Conservation (phyloP, 1,284 basidiomycete species). For the Apiotrichum sp. region DNA sequence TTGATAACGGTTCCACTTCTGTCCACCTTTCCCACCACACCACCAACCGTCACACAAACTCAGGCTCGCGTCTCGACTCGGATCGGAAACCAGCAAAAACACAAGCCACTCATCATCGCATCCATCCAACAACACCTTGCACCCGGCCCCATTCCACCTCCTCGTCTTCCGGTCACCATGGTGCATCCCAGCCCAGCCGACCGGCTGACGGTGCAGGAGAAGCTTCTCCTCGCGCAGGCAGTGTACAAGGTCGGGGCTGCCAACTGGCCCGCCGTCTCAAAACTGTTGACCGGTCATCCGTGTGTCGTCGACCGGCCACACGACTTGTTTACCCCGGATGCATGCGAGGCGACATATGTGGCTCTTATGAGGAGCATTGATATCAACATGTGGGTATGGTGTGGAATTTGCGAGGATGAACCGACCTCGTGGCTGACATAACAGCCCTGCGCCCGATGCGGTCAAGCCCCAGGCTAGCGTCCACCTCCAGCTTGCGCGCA, state of each 20-base stretch:
- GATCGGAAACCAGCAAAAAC: too few relatives aligned
- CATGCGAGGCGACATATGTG: constrained; percentile 61
- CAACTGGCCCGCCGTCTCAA: constrained; percentile 65
- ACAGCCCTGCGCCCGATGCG: constrained; percentile 38
- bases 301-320: constrained; percentile 54
- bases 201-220: constrained; percentile 40
- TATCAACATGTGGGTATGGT: constrained; percentile 57
- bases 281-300: constrained; percentile 54
- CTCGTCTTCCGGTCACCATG: constrained; percentile 3
- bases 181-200: constrained; percentile 13
- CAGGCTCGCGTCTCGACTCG: too few relatives aligned
- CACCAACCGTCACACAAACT: too few relatives aligned
- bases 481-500: constrained; percentile 65
- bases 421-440: constrained; percentile 2
- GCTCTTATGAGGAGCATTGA: constrained; percentile 62
- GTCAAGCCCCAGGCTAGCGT: constrained; percentile 40
- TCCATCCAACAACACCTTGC: neutral
- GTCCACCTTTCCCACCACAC: too few relatives aligned
- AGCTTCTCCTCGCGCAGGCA: constrained; percentile 72
- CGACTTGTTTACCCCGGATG: constrained; percentile 61
- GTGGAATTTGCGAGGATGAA: neutral
- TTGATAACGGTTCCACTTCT: too few relatives aligned
- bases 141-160: neutral
- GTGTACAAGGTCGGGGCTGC: constrained; percentile 74
- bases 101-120: neutral